These are phyloP conservation scores for Pseudovirgaria hyperparasitica DNA, from an alignment of 2,329 filamentous ascomycete species.

Conservation along the genomic window DNA sequence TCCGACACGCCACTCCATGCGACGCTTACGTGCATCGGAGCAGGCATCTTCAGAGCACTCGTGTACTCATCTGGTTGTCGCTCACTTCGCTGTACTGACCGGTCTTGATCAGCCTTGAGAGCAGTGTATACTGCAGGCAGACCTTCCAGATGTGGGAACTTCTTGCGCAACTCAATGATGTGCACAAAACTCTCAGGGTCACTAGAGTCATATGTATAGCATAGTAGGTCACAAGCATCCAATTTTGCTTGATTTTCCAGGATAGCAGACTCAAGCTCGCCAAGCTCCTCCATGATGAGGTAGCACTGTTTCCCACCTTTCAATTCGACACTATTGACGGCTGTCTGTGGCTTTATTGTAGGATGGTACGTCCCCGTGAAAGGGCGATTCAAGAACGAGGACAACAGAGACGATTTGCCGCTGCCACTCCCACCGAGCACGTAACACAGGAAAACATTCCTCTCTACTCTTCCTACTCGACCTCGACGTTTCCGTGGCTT, in stretches of 20 bases:
- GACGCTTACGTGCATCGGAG: constrained; percentile 86
- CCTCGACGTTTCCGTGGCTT: constrained; percentile 78
- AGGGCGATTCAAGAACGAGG: constrained; percentile 79
- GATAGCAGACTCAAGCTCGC: constrained; percentile 88
- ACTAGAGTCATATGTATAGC: constrained; percentile 93
- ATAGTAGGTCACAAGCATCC: constrained; percentile 84
- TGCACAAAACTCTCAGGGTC: constrained; percentile 93
- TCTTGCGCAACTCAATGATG: constrained; percentile 67
- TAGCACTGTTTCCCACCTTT: constrained; percentile 96
- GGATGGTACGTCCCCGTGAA: constrained; percentile 78
- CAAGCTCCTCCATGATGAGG: constrained; percentile 86
- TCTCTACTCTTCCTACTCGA: constrained; percentile 72
- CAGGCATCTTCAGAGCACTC: constrained; percentile 69
- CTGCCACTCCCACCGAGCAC: constrained; percentile 74
- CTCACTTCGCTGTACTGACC: constrained; percentile 88
- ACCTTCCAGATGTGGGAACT: constrained; percentile 74
- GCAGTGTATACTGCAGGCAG: constrained; percentile 86
- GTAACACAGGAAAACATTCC: constrained; percentile 91
- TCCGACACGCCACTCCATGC: constrained; percentile 91
- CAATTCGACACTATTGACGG: constrained; percentile 92
- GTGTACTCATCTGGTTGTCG: constrained; percentile 86
- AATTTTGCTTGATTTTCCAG: constrained; percentile 84
- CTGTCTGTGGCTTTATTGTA: constrained; percentile 86
- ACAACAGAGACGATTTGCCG: constrained; percentile 83
- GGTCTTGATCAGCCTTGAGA: constrained; percentile 89